These are phyloP conservation scores for Hyaloperonospora arabidopsidis DNA, from an alignment of 352 stramenopile genomes.

Conservation along the genomic window DNA sequence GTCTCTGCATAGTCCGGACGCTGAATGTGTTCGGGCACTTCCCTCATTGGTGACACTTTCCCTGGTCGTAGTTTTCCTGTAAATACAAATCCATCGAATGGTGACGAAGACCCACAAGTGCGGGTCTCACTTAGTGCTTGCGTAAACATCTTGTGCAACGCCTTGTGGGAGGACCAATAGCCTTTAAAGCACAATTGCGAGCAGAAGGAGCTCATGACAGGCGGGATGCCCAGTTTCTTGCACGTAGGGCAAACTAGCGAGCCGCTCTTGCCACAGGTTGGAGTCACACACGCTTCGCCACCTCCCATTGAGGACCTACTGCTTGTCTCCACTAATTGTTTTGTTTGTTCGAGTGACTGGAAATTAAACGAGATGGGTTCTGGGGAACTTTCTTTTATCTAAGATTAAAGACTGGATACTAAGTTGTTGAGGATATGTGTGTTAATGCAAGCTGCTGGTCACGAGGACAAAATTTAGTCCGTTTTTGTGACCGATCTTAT, in stretches of 20 bases:
- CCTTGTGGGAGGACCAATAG: constrained; percentile 94
- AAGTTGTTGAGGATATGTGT: too few species aligned
- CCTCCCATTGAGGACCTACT: not conserved
- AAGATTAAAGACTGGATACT: too few species aligned
- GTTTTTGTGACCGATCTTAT: too few species aligned
- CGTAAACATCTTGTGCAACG: constrained; percentile 92
- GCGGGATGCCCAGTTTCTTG: constrained; percentile 85
- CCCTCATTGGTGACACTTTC: constrained; percentile 64
- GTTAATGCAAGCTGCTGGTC: too few species aligned
- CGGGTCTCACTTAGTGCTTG: constrained; percentile 25
- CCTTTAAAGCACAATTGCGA: constrained; percentile 94
- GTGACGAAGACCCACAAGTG: constrained; percentile 14
- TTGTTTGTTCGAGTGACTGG: too few species aligned
- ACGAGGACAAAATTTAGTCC: too few species aligned
- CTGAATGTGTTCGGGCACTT: constrained; percentile 71
- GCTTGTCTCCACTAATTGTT: too few species aligned
- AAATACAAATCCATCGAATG: constrained; percentile 74
- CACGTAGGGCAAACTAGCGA: constrained; percentile 87
- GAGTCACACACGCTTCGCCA: constrained; percentile 49
- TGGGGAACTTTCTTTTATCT: too few species aligned
- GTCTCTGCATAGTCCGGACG: constrained; percentile 89
- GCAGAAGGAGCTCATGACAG: constrained; percentile 87
- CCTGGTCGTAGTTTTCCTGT: constrained; percentile 80
- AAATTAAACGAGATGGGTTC: too few species aligned
- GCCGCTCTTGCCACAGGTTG: constrained; percentile 68